phyloP scores from a whole-genome alignment of 1,139 yeast genomes.

The Yamadazyma membranifaciens region DNA sequence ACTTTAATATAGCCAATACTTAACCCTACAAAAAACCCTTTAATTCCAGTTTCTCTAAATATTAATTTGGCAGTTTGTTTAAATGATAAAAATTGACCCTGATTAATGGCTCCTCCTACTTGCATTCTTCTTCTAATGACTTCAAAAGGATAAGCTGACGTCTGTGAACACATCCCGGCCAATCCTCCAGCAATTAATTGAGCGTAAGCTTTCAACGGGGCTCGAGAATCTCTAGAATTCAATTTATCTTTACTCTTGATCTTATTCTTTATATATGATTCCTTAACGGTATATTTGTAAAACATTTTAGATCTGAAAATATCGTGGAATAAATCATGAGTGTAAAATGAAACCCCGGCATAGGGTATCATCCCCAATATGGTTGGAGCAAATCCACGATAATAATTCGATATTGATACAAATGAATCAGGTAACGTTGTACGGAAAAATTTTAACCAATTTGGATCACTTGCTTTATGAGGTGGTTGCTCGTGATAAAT shows the following conservation, averaged over 20 bases:
- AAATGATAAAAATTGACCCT: slow-evolving; percentile 59
- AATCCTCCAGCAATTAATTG: slow-evolving; percentile 92
- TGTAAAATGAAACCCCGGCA: slow-evolving; percentile 95
- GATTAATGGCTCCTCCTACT: slow-evolving; percentile 78
- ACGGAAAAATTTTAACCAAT: slow-evolving; percentile 35
- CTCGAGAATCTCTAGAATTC: slow-evolving; percentile 50
- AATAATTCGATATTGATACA: slow-evolving; percentile 64
- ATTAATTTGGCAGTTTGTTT: slow-evolving; percentile 55
- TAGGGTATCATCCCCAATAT: slow-evolving; percentile 95
- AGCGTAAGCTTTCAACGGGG: slow-evolving; percentile 84
- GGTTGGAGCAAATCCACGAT: slow-evolving; percentile 93
- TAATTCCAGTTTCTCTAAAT: slow-evolving; percentile 67
- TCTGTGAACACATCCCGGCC: slow-evolving; percentile 93
- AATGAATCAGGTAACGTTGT: slow-evolving; percentile 32
- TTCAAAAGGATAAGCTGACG: slow-evolving; percentile 96
- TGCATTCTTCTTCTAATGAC: slow-evolving; percentile 94
- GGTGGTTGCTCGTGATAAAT: slow-evolving; percentile 67
- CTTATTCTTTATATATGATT: slow-evolving; percentile 14
- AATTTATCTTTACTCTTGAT: slow-evolving; percentile 21
- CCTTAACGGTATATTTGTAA: slow-evolving; percentile 55
- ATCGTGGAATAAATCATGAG: slow-evolving; percentile 91
- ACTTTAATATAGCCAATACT: slow-evolving; percentile 94
- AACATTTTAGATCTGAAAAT: slow-evolving; percentile 60
- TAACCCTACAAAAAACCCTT: slow-evolving; percentile 90
- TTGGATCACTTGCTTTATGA: slow-evolving; percentile 34